Base-by-base conservation (phyloP, 2,329 filamentous ascomycete species). In the Pseudocercospora macadamiae region DNA sequence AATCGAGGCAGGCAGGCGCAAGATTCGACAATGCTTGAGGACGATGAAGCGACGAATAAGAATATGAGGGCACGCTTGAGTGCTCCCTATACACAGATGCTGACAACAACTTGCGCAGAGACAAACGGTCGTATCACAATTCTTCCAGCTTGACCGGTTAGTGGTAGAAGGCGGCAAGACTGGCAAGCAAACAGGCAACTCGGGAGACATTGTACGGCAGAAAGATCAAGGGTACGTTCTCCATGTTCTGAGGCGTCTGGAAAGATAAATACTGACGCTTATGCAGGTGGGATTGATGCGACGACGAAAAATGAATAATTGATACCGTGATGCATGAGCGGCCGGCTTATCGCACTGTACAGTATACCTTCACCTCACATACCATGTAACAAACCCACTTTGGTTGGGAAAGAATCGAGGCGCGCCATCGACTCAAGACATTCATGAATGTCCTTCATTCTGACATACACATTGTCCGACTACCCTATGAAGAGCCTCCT, bases 81-180 rank as follows among this genome's bases (percentile, higher is more conserved):
- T n/a, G n/a, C n/a, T n/a, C n/a, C n/a, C n/a, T n/a, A n/a, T n/a
- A n/a, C n/a, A n/a, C n/a, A n/a, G n/a, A n/a, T n/a, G 69, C 76
- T 83, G 62, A 83, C 73, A 28, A 10, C 52, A 8, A 39, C n/a
- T 12, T 28, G 26, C 60, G 69, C 79, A 97, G 95, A 88, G 95
- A 74, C 95, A 97, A 89, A 96, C 93, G 9, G 84, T 95, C 51
- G 86, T 99, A 71, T 96, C 92, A 73, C 90, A 96, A 74, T 97
- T 97, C 78, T 97, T 91, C 79, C 90, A 97, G 77, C 76, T 96
- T 63, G 93, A 97, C 73, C 84, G 87, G 71, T 83, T 99, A 76
- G 95, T 99, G 12, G 90, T 99, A 0, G 95, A 99, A 77, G 90
- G 90, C 16, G 89, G 90, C 59, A 88, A 91, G 75, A 86, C 89